Evolutionary conservation across 805 yeast genomes (phyloP).

Genomic region (Candida nonsorbophila): DNA sequence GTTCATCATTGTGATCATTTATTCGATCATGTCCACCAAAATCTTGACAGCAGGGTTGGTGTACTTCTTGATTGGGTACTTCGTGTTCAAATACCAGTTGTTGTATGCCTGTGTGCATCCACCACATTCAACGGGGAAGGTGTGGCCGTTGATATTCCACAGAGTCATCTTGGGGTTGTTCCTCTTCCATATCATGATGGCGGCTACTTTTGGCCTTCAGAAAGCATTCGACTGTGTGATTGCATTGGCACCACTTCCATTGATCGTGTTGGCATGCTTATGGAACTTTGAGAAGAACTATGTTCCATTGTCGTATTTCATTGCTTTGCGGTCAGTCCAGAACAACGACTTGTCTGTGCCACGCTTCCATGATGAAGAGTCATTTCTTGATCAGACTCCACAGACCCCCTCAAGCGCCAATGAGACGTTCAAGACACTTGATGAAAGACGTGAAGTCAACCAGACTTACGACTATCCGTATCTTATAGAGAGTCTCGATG

Average conservation of each 20-base stretch:
- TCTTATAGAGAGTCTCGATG: constrained; percentile 64
- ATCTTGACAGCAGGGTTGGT: constrained; percentile 78
- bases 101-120: constrained; percentile 90
- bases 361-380: constrained; percentile 3
- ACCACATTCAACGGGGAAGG: constrained; percentile 94
- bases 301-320: constrained; percentile 75
- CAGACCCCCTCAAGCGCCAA: constrained; percentile 10
- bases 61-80: constrained; percentile 80
- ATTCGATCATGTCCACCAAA: constrained; percentile 85
- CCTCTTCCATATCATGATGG: constrained; percentile 87
- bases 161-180: constrained; percentile 76
- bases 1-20: constrained; percentile 76
- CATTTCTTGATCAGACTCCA: no score
- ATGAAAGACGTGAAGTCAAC: constrained; percentile 68
- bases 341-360: constrained; percentile 25
- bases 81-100: constrained; percentile 86
- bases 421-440: constrained; percentile 50
- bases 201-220: constrained; percentile 80
- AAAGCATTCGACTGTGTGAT: constrained; percentile 74
- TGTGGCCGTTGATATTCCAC: constrained; percentile 88
- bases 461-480: constrained; percentile 77
- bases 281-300: constrained; percentile 82
- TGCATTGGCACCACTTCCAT: constrained; percentile 69
- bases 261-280: constrained; percentile 57
- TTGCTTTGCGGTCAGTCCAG: constrained; percentile 79